Evolutionary conservation across 805 yeast genomes (phyloP), one percentile per base, ranked within the genome.

Genomic region (Yamadazyma takamatsuzukensis): DNA sequence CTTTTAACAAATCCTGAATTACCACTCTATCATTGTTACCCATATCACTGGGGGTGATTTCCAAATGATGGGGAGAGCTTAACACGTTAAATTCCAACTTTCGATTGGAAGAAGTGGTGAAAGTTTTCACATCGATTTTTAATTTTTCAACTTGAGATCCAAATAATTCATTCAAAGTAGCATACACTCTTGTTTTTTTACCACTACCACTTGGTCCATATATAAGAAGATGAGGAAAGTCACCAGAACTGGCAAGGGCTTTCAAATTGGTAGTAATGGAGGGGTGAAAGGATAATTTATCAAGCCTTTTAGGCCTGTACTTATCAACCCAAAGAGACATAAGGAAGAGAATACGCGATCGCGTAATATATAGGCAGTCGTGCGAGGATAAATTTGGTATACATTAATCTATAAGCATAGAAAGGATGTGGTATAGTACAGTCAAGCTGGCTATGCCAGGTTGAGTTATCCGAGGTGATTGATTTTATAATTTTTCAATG

Each of bases 181-280:
- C 78, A 57, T 87, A 72, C 6, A 88, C 83, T 43, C 98, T 74
- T 7, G 98, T 93, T 65, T 93, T 94, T 55, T 93, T 93, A 37
- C 99, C 99, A 11, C 95, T 86, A 4, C 99, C 99, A 22, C 88
- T 78, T 1, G 98, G 97, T 0, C 99, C 99, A 54, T 90, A 90
- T 2, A 93, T 75, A 17, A 93, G 64, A 29, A 93, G 59, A 63
- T 93, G 98, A 2, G 99, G 99, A 50, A 93, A 80, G 55, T 93
- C 97, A 0, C 88, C 89, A 2, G 85, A 73, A 0, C 72, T 56
- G 28, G 73, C 69, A 25, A 82, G 59, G 2, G 93, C 78, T 28
- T 64, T 58, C 21, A 93, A 64, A 37, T 82, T 74, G 22, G 64
- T 56, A 0, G 96, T 77, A 18, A 89, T 73, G 4, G 70, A 72